These are phyloP conservation scores for Pistacia integerrima DNA, from an alignment of 345 rosid species.

Conservation along the genomic window DNA sequence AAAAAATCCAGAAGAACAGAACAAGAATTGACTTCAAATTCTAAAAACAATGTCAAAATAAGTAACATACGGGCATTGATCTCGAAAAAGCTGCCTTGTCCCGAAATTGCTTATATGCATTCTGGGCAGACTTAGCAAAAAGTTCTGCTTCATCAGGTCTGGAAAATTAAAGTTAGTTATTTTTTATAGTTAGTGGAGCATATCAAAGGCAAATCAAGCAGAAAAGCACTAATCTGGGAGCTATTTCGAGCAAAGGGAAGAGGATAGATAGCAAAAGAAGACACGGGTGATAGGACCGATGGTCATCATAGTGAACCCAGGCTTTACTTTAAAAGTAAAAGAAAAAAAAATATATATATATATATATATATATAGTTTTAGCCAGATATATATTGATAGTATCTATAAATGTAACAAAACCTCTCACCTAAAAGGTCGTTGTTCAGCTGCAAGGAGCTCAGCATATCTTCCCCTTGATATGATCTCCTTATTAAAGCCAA, in stretches of 20 bases:
- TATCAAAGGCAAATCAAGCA: slow-evolving; percentile 1
- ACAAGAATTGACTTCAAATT: not conserved
- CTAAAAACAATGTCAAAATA: slow-evolving; percentile 7
- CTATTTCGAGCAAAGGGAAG: not conserved
- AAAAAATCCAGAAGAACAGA: not conserved
- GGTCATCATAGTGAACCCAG: not conserved
- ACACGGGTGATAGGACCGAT: slow-evolving; percentile 1
- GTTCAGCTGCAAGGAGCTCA: slow-evolving; percentile 85
- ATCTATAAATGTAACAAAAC: slow-evolving; percentile 8
- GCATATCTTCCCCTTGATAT: slow-evolving; percentile 92
- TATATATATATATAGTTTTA: not conserved
- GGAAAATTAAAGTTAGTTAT: slow-evolving; percentile 25
- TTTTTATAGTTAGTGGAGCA: slow-evolving; percentile 9
- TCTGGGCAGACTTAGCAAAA: slow-evolving; percentile 78
- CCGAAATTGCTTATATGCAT: slow-evolving; percentile 77
- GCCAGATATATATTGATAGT: not conserved
- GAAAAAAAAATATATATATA: no score
- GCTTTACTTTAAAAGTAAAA: not conserved
- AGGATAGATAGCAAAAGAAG: not conserved
- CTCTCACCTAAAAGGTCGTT: slow-evolving; percentile 81
- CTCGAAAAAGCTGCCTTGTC: slow-evolving; percentile 90
- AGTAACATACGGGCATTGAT: slow-evolving; percentile 72
- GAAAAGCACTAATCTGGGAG: slow-evolving; percentile 5
- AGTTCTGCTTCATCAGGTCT: slow-evolving; percentile 94
- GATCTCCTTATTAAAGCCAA: slow-evolving; percentile 92